Evolutionary conservation across 2,329 filamentous ascomycete species (phyloP), one percentile per base, ranked within the genome.

Genomic region (Elsinoe fawcettii): DNA sequence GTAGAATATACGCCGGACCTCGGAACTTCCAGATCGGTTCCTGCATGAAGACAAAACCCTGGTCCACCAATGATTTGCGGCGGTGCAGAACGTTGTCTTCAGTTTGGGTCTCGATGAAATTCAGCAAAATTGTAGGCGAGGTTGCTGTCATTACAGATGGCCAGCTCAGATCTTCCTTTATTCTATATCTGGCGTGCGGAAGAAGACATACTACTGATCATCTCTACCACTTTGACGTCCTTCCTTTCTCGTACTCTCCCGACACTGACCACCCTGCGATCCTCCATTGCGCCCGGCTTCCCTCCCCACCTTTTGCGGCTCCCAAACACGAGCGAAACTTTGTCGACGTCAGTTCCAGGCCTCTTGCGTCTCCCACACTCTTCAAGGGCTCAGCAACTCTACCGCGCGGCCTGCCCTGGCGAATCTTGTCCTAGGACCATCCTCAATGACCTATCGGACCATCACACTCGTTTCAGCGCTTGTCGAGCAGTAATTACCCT

Each of bases 201-300:
- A 30, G 27, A 5, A 9, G 27, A 30, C 27, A 30, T 30, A n/a
- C n/a, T 30, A 30, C 9, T 30, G 27, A 30, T 30, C 9, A n/a
- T 30, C 27, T 30, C 27, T 44, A 6, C 39, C 49, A 12, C 20
- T 18, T 23, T 23, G 30, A 36, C 32, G 11, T 36, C 32, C 18
- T 23, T 39, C 20, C 49, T 25, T 39, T 14, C 30, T 53, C 20
- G 49, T 18, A 12, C 32, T 25, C 5, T 16, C 11, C 34, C 32
- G 49, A 39, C 49, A 37, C 32, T 53, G 49, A 39, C 49, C 49
- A 53, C 20, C 18, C n/a, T 22, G 49, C 20, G 49, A 53, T 53
- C 49, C 18, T 20, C 6, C 22, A 30, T n/a, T 53, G 23, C 27
- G 49, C 30, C 23, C 30, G 6, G 30, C 16, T 27, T 7, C 18